These are phyloP conservation scores for Arabis hirsuta DNA, from an alignment of 345 rosid species.

Conservation along the genomic window DNA sequence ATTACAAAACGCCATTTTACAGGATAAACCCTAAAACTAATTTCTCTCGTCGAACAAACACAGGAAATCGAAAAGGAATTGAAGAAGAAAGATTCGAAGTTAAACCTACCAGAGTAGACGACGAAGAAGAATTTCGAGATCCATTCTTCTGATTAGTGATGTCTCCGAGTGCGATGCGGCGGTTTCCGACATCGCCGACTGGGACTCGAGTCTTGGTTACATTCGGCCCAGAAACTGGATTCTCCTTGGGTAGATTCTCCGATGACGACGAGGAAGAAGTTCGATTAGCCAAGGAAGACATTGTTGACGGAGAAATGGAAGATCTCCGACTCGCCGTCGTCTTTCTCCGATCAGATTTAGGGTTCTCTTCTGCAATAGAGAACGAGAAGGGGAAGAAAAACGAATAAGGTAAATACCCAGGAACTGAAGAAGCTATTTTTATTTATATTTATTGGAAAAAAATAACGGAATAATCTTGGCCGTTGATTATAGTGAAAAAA, in stretches of 20 bases:
- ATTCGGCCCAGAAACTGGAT: slow-evolving; percentile 44
- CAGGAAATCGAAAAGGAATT: not conserved
- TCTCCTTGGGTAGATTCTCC: slow-evolving; percentile 51
- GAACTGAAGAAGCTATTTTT: not conserved
- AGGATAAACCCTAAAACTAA: slow-evolving; percentile 20
- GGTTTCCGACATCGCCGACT: slow-evolving; percentile 50
- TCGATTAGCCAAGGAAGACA: slow-evolving; percentile 59
- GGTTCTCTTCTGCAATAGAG: slow-evolving; percentile 20
- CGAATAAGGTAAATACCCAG: not conserved
- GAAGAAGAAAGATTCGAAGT: not conserved
- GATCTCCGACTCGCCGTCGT: slow-evolving; percentile 45
- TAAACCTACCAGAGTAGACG: slow-evolving; percentile 63
- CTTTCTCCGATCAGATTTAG: slow-evolving; percentile 30
- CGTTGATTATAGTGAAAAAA: slow-evolving; percentile 18
- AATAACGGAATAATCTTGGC: slow-evolving; percentile 6
- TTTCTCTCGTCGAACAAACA: slow-evolving; percentile 23
- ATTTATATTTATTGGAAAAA: slow-evolving; percentile 4
- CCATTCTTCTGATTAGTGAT: slow-evolving; percentile 66
- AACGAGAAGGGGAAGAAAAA: not conserved
- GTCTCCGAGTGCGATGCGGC: slow-evolving; percentile 38
- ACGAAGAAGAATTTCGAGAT: slow-evolving; percentile 47
- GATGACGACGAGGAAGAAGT: slow-evolving; percentile 50
- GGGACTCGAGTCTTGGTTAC: slow-evolving; percentile 73
- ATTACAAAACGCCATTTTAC: not conserved
- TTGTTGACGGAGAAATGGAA: slow-evolving; percentile 53